Evolutionary conservation across 768 basidiomycete genomes (phyloP).

Genomic region (Trametes cubensis): DNA sequence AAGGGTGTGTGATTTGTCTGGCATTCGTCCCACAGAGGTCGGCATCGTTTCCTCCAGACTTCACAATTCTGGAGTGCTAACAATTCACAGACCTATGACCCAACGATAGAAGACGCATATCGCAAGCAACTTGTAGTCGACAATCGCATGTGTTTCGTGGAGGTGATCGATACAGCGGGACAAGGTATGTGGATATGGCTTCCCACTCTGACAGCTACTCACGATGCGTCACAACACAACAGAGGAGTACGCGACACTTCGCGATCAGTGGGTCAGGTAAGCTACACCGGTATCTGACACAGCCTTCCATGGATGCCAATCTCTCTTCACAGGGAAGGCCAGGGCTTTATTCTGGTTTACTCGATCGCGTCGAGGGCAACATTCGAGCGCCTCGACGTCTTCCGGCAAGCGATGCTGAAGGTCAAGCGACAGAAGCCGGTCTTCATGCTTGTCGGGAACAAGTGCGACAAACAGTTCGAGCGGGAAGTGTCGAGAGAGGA

Average conservation of each 20-base stretch:
- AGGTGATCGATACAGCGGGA: conserved; percentile 96
- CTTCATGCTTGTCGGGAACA: conserved; percentile 96
- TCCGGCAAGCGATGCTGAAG: conserved; percentile 86
- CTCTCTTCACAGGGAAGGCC: conserved; percentile 71
- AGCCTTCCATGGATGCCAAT: conserved; percentile 13
- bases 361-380: conserved; percentile 93
- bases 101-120: conserved; percentile 98
- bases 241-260: conserved; percentile 97
- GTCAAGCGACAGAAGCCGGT: conserved; percentile 85
- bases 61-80: conserved; percentile 15
- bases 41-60: not conserved
- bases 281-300: conserved; percentile 35
- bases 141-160: conserved; percentile 93
- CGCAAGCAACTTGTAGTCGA: conserved; percentile 94
- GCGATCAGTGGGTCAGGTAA: conserved; percentile 98
- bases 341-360: conserved; percentile 97
- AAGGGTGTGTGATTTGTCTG: conserved; percentile 14
- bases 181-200: conserved; percentile 69
- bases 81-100: conserved; percentile 82
- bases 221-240: conserved; percentile 26
- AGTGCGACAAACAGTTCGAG: conserved; percentile 89
- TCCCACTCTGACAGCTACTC: conserved; percentile 13
- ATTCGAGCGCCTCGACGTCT: conserved; percentile 87
- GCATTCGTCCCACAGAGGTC: conserved; percentile 23
- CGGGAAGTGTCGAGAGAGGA: conserved; percentile 92